These are phyloP conservation scores for Cyberlindnera mississippiensis DNA, from an alignment of 805 yeast genomes.

Conservation along the genomic window DNA sequence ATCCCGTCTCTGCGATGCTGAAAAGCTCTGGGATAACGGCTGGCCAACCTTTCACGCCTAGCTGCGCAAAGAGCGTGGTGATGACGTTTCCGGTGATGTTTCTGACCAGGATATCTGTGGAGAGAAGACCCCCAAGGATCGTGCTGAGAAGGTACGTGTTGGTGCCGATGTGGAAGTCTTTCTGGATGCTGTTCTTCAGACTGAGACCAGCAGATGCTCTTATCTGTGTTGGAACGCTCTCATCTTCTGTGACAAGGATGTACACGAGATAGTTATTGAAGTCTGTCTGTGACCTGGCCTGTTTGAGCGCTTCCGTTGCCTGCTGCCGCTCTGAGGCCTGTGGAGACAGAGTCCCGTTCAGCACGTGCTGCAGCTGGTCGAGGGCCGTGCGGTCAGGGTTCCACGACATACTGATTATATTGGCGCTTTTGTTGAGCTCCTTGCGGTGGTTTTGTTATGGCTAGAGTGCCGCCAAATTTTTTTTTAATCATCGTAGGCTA, in stretches of 20 bases:
- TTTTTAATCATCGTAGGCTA: background rate
- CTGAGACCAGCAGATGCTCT: constrained; percentile 88
- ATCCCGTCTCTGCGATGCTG: constrained; percentile 49
- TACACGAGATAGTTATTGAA: constrained; percentile 75
- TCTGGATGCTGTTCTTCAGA: constrained; percentile 70
- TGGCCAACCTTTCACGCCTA: constrained; percentile 75
- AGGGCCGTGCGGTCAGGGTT: constrained; percentile 58
- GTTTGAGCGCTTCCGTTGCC: constrained; percentile 71
- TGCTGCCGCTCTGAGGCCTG: constrained; percentile 48
- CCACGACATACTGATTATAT: constrained; percentile 49
- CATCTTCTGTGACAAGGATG: constrained; percentile 53
- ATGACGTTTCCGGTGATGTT: constrained; percentile 90
- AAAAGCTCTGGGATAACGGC: constrained; percentile 64
- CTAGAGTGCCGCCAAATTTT: background rate
- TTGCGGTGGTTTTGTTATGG: background rate
- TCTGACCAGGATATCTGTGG: constrained; percentile 57
- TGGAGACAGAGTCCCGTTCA: constrained; percentile 69
- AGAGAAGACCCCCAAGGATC: constrained; percentile 46
- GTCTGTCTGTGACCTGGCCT: constrained; percentile 69
- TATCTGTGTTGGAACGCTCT: constrained; percentile 44
- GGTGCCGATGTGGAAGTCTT: constrained; percentile 30
- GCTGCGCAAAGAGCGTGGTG: constrained; percentile 68
- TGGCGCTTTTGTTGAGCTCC: too few species aligned
- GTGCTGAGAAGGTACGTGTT: constrained; percentile 34
- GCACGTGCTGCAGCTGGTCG: constrained; percentile 59